These are phyloP conservation scores for Luzula sylvatica DNA, from an alignment of 176 grass and related monocot genomes.

Conservation along the genomic window DNA sequence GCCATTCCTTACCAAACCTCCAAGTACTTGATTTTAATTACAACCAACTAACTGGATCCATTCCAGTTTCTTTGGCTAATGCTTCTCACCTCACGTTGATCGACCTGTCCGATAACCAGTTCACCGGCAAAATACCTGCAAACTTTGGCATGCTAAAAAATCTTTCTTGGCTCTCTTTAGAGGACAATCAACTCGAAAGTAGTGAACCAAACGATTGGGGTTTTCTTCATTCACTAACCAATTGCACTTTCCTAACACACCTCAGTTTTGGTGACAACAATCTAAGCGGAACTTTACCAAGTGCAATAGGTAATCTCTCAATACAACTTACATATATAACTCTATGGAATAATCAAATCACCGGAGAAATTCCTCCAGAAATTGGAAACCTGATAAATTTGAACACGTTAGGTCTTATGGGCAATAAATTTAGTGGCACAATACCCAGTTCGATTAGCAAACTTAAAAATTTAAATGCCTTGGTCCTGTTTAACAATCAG, in stretches of 20 bases:
- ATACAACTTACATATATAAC: constrained; percentile 7
- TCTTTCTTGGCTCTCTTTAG: constrained; percentile 39
- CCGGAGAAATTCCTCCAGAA: constrained; percentile 20
- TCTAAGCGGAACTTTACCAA: constrained; percentile 14
- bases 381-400: constrained; percentile 19
- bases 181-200: constrained; percentile 18
- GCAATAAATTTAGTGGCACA: constrained; percentile 22
- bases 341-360: constrained; percentile 20
- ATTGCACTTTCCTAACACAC: constrained; percentile 19
- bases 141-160: constrained; percentile 73
- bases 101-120: constrained; percentile 55
- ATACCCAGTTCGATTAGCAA: constrained; percentile 12
- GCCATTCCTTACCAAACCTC: constrained; percentile 41
- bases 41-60: constrained; percentile 48
- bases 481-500: constrained; percentile 20
- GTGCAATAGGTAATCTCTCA: constrained; percentile 21
- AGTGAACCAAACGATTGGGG: constrained; percentile 19
- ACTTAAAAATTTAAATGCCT: constrained; percentile 14
- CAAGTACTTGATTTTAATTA: constrained; percentile 45
- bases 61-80: constrained; percentile 44
- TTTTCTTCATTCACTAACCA: constrained; percentile 18
- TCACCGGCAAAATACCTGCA: constrained; percentile 69
- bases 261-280: constrained; percentile 5
- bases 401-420: constrained; percentile 15
- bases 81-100: constrained; percentile 41